A percentile compares a stretch with the other conserved stretches of the same genome.
Conservation (phyloP, 1,139 yeast species). For the Kodamaea sp. region DNA sequence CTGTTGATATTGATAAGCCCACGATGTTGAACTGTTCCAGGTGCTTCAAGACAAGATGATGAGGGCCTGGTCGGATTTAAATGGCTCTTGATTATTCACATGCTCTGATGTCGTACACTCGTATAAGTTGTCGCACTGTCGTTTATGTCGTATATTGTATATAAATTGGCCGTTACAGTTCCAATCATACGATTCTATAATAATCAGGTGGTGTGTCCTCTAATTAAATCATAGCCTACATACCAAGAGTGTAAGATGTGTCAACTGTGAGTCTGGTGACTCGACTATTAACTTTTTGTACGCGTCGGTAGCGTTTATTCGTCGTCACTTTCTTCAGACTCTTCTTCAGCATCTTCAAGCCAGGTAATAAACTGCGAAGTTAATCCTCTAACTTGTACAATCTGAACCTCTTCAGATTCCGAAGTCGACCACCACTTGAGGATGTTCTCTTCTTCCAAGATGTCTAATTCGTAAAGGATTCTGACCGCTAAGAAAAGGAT, state of each 20-base stretch:
- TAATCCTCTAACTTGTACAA: conserved; percentile 51
- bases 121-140: neutral
- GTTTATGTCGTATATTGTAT: conserved; percentile 9
- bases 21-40: no score
- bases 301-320: no score
- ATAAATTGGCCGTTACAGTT: conserved; percentile 1
- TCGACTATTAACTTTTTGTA: no score
- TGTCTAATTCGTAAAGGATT: conserved; percentile 75
- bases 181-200: conserved; percentile 11
- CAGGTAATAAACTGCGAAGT: conserved; percentile 80
- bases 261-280: no score
- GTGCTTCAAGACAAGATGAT: no score
- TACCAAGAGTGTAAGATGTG: no score
- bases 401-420: conserved; percentile 42
- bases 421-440: conserved; percentile 75
- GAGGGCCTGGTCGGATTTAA: no score
- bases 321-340: conserved; percentile 44
- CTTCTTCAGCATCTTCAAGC: conserved; percentile 89
- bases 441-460: conserved; percentile 78
- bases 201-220: conserved; percentile 2
- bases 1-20: no score
- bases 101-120: conserved; percentile 3
- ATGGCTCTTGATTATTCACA: neutral
- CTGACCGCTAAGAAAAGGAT: conserved; percentile 65
- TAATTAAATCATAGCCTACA: no score